Evolutionary conservation across 83 land plant species (phyloP), one percentile per base, ranked within the genome.

Genomic region (Thuja plicata): DNA sequence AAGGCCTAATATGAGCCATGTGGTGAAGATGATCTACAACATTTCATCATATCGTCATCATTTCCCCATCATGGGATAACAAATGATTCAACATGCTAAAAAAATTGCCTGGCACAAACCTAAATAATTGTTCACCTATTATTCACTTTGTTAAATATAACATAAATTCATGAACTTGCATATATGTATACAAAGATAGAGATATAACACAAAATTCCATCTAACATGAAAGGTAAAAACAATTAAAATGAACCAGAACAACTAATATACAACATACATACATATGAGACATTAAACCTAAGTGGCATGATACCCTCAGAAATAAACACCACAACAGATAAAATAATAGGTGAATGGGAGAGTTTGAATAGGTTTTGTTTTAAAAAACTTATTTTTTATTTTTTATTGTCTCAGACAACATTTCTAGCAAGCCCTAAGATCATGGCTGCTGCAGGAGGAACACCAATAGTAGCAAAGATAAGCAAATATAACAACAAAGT

Each of bases 1-100:
- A 87, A 86, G 95, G 73, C 96, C 96, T 0, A 95, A 94, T 87
- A 92, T 93, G 93, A 34, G 89, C 1, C 91, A 95, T 21, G 90
- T 95, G 2, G 95, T 92, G 62, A 92, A 83, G 87, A 83, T 92
- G 91, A 90, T 94, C 6, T 91, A 94, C 80, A 88, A 80, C 82
- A 86, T 95, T 15, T 73, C 92, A 79, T 85, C 79, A 74, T 15
- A 73, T 32, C 21, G 71, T 62, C 35, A 73, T 73, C 76, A n/a
- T 2, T 19, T 32, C 30, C 24, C 77, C 77, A 30, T 73, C 12
- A 21, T 62, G n/a, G 19, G 66, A 62, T 62, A 19, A 27, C n/a
- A 62, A 62, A 24, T 62, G 27, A 62, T 62, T 62, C 70, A 5
- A n/a, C 8, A 0, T 62, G 70, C 70, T 62, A n/a, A 24, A 62